These are phyloP conservation scores for Chamaecrista fasciculata DNA, from an alignment of 306 rosid species.

Conservation along the genomic window DNA sequence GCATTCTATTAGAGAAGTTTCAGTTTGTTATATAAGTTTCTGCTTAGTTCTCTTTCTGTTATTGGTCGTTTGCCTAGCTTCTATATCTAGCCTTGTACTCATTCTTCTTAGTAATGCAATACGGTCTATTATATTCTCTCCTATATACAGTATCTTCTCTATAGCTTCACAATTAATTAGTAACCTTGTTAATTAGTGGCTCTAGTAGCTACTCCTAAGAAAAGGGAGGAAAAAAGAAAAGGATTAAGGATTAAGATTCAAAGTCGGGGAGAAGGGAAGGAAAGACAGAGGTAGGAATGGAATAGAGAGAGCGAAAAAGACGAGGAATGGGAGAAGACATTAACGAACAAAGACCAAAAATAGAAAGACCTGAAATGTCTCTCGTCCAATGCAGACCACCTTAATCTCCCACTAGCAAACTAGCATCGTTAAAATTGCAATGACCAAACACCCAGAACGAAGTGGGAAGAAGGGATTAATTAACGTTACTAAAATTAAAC, in stretches of 20 bases:
- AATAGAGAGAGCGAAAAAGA: constrained; percentile 26
- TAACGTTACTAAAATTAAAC: background rate
- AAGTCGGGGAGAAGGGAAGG: background rate
- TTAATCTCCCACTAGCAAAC: constrained; percentile 1
- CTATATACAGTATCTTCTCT: too few relatives aligned
- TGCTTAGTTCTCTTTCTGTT: too few relatives aligned
- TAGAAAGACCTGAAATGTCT: constrained; percentile 53
- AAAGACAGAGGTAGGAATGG: background rate
- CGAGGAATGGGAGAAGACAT: constrained; percentile 31
- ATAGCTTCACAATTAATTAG: too few relatives aligned
- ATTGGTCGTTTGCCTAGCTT: too few relatives aligned
- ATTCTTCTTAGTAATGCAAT: too few relatives aligned
- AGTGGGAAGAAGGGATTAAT: constrained; percentile 24
- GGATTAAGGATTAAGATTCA: too few relatives aligned
- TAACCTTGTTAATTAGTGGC: too few relatives aligned
- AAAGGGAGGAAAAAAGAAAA: constrained; percentile 18
- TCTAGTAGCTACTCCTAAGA: background rate
- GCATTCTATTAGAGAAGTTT: too few relatives aligned
- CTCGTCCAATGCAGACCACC: constrained; percentile 54
- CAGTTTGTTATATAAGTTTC: too few relatives aligned
- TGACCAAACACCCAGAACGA: background rate
- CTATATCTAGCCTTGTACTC: too few relatives aligned
- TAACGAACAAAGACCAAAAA: constrained; percentile 38
- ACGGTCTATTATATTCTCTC: too few relatives aligned
- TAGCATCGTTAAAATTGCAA: constrained; percentile 22